Base-by-base conservation (phyloP, 805 yeast species). In the Metschnikowia henanensis region DNA sequence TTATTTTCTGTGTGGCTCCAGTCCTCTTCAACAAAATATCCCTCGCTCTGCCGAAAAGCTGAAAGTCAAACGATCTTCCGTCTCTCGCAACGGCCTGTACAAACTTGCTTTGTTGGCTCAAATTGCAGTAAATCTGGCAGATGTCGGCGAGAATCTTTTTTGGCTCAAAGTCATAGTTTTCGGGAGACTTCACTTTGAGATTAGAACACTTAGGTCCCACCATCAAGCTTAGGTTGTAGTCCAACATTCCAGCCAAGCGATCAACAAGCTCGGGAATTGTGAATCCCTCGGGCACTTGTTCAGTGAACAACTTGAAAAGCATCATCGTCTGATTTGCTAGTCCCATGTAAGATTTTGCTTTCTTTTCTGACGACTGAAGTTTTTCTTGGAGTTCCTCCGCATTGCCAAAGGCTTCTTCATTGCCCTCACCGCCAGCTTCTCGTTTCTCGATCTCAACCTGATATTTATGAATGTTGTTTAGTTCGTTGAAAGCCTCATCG, bases 181-280 rank as follows among this genome's bases (percentile, higher is more conserved):
- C 87, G 0, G 97, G 97, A 49, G 84, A 76, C 46, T 77, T 75
- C 22, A 94, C 99, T 59, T 87, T 89, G 55, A 94, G 76, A 39
- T 86, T 90, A 8, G 91, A 79, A 68, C 96, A 91, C 59, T 86
- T 85, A 13, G 98, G 97, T 0, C 99, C 99, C 20, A 90, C 97
- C 64, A 94, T 72, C n/a, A 92, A 89, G 38, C 81, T 86, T 49
- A 94, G 70, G 61, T 94, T 94, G 66, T 91, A 92, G 67, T 94
- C 86, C 61, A 94, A 72, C 99, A 94, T 94, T 35, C 96, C 90
- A 0, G 99, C 96, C 50, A 94, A 72, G 64, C 99, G 77, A 56
- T 90, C 96, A 32, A 92, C 96, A 57, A 94, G 83, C 65, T 94
- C 99, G 2, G 87, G 81, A 33, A 88, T 84, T 4, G 82, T 80